Percentiles rank a stretch among this genome's conserved stretches.
Conservation (phyloP, 2,329 filamentous ascomycete species). For the Microsporum canis region DNA sequence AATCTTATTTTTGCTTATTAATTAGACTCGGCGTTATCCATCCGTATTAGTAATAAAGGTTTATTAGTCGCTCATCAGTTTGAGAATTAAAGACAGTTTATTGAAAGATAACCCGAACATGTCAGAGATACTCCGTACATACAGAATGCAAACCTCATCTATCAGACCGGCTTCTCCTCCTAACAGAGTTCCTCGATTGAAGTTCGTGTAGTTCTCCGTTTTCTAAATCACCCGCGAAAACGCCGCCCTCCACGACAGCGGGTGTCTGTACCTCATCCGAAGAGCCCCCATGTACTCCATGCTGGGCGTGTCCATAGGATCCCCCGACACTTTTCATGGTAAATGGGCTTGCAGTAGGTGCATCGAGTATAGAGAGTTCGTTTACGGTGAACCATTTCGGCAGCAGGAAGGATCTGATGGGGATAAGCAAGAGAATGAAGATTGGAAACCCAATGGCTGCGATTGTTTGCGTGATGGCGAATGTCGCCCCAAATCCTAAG, state of each 20-base stretch:
- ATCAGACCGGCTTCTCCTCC: constrained; percentile 22
- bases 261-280: background rate
- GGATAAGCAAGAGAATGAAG: constrained; percentile 59
- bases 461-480: constrained; percentile 73
- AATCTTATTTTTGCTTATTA: background rate
- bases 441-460: constrained; percentile 72
- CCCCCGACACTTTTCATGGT: constrained; percentile 67
- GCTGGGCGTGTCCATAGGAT: constrained; percentile 39
- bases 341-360: constrained; percentile 61
- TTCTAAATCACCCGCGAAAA: constrained; percentile 31
- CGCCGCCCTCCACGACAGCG: constrained; percentile 19
- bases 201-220: constrained; percentile 33
- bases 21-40: background rate
- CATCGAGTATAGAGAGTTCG: constrained; percentile 56
- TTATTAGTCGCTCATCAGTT: background rate
- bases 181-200: constrained; percentile 18
- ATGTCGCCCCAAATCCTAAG: constrained; percentile 61
- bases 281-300: constrained; percentile 1
- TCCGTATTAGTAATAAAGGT: background rate
- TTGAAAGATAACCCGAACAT: no score
- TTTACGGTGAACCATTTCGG: constrained; percentile 49
- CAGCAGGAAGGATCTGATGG: constrained; percentile 52
- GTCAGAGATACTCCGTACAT: background rate
- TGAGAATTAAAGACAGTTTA: no score
- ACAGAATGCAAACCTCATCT: constrained; percentile 8